Evolutionary conservation across 1,284 basidiomycete species (phyloP).

Genomic region (Apiotrichum montevideense): DNA sequence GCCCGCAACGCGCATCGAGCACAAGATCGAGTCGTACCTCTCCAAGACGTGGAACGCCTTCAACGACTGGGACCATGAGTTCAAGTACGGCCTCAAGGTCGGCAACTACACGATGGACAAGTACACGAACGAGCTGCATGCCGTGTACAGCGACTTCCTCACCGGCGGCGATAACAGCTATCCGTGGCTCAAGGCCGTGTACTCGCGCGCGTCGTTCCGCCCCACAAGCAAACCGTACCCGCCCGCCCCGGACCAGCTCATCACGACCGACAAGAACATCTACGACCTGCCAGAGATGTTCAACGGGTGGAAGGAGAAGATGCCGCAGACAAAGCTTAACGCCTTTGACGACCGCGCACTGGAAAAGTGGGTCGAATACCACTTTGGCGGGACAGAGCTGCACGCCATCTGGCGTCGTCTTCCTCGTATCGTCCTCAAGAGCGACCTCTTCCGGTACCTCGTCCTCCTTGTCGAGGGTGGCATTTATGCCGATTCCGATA

Average conservation of each 20-base stretch:
- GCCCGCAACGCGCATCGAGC: not conserved
- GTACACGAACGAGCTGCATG: slow-evolving; percentile 24
- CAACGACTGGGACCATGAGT: not conserved
- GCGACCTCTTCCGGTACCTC: slow-evolving; percentile 45
- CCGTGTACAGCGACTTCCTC: slow-evolving; percentile 24
- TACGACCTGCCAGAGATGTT: slow-evolving; percentile 29
- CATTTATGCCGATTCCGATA: slow-evolving; percentile 48
- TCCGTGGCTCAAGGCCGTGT: slow-evolving; percentile 19
- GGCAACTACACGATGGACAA: slow-evolving; percentile 11
- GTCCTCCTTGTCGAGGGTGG: slow-evolving; percentile 42
- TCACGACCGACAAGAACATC: slow-evolving; percentile 32
- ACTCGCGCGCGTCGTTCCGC: slow-evolving; percentile 23
- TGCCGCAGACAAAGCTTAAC: slow-evolving; percentile 31
- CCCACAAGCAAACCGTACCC: slow-evolving; percentile 27
- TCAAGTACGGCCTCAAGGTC: slow-evolving; percentile 4
- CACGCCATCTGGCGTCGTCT: slow-evolving; percentile 31
- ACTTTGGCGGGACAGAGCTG: slow-evolving; percentile 26
- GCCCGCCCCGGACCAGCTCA: slow-evolving; percentile 24
- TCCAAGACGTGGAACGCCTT: not conserved
- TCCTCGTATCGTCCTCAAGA: slow-evolving; percentile 38
- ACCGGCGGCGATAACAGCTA: slow-evolving; percentile 4
- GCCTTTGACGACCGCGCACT: slow-evolving; percentile 31
- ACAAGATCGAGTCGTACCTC: not conserved
- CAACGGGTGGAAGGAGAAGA: slow-evolving; percentile 29
- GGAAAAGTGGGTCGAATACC: slow-evolving; percentile 26